Base-by-base conservation (phyloP, 345 rosid species). In the Arabidopsis suecica region DNA sequence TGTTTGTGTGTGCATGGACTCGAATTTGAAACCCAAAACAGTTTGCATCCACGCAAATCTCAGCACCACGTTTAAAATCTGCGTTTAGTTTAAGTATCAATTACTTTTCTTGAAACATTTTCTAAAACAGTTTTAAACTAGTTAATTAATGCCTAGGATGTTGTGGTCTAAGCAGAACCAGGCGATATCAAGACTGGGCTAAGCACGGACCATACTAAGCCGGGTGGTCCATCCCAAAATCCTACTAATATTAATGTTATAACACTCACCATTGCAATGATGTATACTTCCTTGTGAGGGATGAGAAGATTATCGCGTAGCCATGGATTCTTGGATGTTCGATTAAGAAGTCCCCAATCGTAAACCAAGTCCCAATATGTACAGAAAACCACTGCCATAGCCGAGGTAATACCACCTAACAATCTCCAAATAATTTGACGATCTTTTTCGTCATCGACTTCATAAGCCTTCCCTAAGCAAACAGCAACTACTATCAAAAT, bases 1-100 rank as follows among this genome's bases (percentile, higher is more conserved):
- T 32, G 86, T 86, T 58, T 66, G 75, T 49, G 60, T 76, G 56
- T 86, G 90, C 76, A 88, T 58, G 2, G 87, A 85, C 18, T 71
- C 71, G 5, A 79, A 76, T 42, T 66, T 77, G 51, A 84, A 68
- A 16, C 86, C 88, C 9, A 88, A 34, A 8, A 87, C 87, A 14
- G 87, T 71, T 74, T 81, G 88, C 84, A 86, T 83, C 96, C 93
- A 90, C 23, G 93, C 91, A 16, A 88, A 84, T 81, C 96, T 88
- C 41, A 93, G 69, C 63, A 87, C 22, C 59, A 86, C 80, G 63
- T 93, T 86, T 75, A 86, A 33, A 9, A 84, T 86, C 96, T 89
- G 88, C 77, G 62, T 56, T 69, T 38, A 14, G 9, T 23, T 33
- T 7, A 20, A n/a, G n/a, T n/a, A n/a, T n/a, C n/a, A n/a, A n/a